phyloP scores from a whole-genome alignment of 129 eudicot species.

The Helichrysum umbraculigerum region DNA sequence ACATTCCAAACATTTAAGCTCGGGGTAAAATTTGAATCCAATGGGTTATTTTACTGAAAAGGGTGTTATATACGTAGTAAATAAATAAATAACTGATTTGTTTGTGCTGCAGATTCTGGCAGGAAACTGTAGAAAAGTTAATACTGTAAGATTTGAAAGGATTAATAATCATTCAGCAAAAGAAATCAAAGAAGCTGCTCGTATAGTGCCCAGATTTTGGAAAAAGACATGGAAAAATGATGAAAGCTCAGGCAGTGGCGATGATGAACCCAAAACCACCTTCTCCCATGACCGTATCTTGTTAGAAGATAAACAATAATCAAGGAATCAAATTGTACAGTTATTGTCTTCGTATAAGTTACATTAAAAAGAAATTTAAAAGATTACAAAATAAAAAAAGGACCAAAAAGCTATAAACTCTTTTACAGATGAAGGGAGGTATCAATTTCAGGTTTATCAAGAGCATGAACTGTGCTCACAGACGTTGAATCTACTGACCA shows the following conservation, averaged over 20 bases:
- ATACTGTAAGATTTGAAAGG: slow-evolving; percentile 51
- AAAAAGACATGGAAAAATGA: slow-evolving; percentile 45
- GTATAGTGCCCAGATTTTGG: slow-evolving; percentile 55
- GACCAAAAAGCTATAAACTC: slow-evolving; percentile 8
- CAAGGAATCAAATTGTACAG: slow-evolving; percentile 29
- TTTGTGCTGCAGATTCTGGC: slow-evolving; percentile 49
- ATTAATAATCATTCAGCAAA: slow-evolving; percentile 46
- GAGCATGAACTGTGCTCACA: not conserved
- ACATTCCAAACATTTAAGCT: slow-evolving; percentile 56
- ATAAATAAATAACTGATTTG: not conserved
- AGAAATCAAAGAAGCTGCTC: slow-evolving; percentile 52
- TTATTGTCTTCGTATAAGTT: slow-evolving; percentile 31
- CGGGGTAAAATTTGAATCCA: slow-evolving; percentile 41
- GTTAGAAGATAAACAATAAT: slow-evolving; percentile 26
- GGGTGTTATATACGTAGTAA: not conserved
- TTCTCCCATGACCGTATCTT: slow-evolving; percentile 22
- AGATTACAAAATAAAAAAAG: slow-evolving; percentile 5
- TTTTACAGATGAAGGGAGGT: slow-evolving; percentile 63
- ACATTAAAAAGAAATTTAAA: slow-evolving; percentile 23
- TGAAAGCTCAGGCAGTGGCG: slow-evolving; percentile 36
- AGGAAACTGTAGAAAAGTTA: slow-evolving; percentile 62
- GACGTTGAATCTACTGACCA: slow-evolving; percentile 17
- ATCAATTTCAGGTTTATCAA: slow-evolving; percentile 42
- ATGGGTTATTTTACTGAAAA: not conserved
- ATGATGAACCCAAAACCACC: slow-evolving; percentile 33